Evolutionary conservation across 2,329 filamentous ascomycete species (phyloP), one percentile per base, ranked within the genome.

Genomic region (Penicillium sp.): DNA sequence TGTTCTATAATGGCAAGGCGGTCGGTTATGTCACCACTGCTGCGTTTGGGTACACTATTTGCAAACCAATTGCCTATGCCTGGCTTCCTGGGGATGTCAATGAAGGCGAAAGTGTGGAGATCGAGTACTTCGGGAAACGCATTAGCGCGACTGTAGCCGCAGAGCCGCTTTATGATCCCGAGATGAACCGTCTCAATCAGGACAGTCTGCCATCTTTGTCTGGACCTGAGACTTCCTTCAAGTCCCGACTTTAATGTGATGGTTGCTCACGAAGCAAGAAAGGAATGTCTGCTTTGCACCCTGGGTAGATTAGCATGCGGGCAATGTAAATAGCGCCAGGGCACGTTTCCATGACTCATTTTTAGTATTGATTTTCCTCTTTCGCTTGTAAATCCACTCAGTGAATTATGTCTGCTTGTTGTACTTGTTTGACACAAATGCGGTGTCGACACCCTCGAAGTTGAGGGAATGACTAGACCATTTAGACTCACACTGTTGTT

Each of bases 1-100:
- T 87, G 0, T 85, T 79, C 51, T 59, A 75, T 13, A 65, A 77
- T 2, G 78, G 76, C 8, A 68, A 76, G 50, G 59, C 77, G 0
- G 73, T 73, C 1, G 84, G 84, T 0, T 87, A 87, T 57, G 74
- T 87, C 26, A 85, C 83, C 2, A 86, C 77, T 47, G 79, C 84
- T 1, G 82, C 80, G 0, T 87, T 85, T 61, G 84, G 81, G 0
- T 86, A 83, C 61, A 83, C 80, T 0, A 65, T 86, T 9, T 69
- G 81, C 26, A 84, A 81, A 66, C 83, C 84, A 0, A 74, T 86
- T 11, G 84, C 82, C 0, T 86, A 82, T 64, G 79, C 82, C 0
- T 84, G 82, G 71, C 68, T 87, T 11, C 82, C 83, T 0, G 73
- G 67, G 10, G 62, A 60, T 2, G 62, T 84, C 2, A 53, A 49